Evolutionary conservation across 805 yeast genomes (phyloP), one percentile per base, ranked within the genome.

Genomic region (Schwanniomyces occidentalis): DNA sequence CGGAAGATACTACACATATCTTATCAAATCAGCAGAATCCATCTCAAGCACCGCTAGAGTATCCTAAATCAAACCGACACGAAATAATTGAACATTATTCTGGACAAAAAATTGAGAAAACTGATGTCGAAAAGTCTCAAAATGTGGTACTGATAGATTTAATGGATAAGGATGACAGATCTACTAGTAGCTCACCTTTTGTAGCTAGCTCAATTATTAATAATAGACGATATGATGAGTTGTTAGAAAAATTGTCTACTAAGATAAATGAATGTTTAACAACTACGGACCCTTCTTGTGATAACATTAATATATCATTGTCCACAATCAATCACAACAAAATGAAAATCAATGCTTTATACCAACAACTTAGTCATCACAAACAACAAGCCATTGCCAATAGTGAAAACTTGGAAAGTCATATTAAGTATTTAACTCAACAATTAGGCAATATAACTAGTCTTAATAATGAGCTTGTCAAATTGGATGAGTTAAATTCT

Each of bases 361-460:
- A 54, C 30, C 38, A 49, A 2, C 73, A 68, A 40, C 48, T 68
- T 10, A 42, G 23, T 16, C 63, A 60, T 34, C 72, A 66, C 38
- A 46, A 52, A 35, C 52, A 43, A 9, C 70, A 62, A 40, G 73
- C 73, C 1, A 27, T 35, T 12, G 68, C 63, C 6, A 68, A 68
- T 44, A 49, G 57, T 12, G 48, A 41, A 5, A 60, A 52, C 20
- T 52, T 68, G 16, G 60, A 48, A 7, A 45, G 42, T 14, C 71
- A 66, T 36, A 47, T 55, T 6, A 30, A 36, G 4, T 59, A 66
- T 41, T 45, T 68, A 20, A 24, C 42, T 8, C 49, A 41, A 4
- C 66, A 62, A 40, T 43, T 61, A 12, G 31, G 34, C 1, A 40
- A 41, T 2, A 35, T 65, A 4, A 44, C 48, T 7, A 31, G 27